phyloP scores from a whole-genome alignment of 225 moss, liverwort and hornwort species.

The Lunularia cruciata region DNA sequence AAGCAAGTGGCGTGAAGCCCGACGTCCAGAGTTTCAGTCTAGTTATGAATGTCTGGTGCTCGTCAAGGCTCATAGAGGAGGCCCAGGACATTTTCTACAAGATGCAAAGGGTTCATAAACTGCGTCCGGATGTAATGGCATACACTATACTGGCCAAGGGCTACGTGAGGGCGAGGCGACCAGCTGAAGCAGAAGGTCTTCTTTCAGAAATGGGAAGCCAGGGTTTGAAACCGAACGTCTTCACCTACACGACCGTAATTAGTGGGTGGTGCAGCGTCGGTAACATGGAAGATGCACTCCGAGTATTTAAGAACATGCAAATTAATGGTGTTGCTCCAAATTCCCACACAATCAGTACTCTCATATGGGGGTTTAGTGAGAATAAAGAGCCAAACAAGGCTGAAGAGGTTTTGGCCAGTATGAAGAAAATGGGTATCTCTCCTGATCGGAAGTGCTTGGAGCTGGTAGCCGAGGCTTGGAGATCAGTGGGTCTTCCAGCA shows the following conservation, averaged over 20 bases:
- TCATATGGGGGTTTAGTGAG: slow-evolving; percentile 91
- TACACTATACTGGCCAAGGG: slow-evolving; percentile 88
- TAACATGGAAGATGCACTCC: slow-evolving; percentile 80
- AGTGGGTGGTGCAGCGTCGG: slow-evolving; percentile 86
- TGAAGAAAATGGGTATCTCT: slow-evolving; percentile 47
- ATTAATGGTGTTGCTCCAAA: slow-evolving; percentile 56
- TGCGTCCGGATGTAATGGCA: slow-evolving; percentile 74
- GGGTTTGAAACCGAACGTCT: slow-evolving; percentile 67
- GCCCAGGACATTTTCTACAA: slow-evolving; percentile 52
- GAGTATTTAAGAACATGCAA: slow-evolving; percentile 65
- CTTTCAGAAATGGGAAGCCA: slow-evolving; percentile 60
- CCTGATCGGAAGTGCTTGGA: slow-evolving; percentile 69
- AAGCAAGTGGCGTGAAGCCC: slow-evolving; percentile 54
- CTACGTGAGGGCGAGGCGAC: slow-evolving; percentile 68
- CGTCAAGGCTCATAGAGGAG: slow-evolving; percentile 65
- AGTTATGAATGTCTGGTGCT: slow-evolving; percentile 89
- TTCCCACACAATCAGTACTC: slow-evolving; percentile 78
- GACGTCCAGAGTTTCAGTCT: slow-evolving; percentile 80
- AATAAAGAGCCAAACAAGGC: slow-evolving; percentile 81
- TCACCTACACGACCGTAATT: slow-evolving; percentile 83
- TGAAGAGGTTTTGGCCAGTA: slow-evolving; percentile 57
- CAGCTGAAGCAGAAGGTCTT: slow-evolving; percentile 67
- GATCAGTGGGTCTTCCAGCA: slow-evolving; percentile 54
- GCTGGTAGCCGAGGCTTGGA: slow-evolving; percentile 82
- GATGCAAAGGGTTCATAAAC: slow-evolving; percentile 51